Percentiles rank a stretch among this genome's conserved stretches.
Evolutionary conservation across 2,329 filamentous ascomycete genomes (phyloP).

Genomic region (Pseudocercospora cruenta): DNA sequence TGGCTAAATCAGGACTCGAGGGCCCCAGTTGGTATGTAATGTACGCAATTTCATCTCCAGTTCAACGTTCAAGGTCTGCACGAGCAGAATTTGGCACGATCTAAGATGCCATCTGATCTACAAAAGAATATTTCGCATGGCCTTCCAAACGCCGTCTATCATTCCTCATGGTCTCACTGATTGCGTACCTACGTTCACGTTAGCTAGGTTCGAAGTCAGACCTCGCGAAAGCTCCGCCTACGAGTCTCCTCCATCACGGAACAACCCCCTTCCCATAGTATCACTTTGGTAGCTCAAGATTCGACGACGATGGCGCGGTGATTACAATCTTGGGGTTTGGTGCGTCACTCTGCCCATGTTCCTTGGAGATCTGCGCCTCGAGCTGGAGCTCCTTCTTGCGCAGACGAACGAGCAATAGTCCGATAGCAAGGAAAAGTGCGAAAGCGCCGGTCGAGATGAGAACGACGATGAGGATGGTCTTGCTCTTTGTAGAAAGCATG

Average conservation of each 20-base stretch:
- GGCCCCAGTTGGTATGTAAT: neutral
- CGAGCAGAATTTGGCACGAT: neutral
- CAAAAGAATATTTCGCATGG: neutral
- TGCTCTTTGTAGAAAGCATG: neutral
- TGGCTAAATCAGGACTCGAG: neutral
- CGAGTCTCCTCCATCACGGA: neutral
- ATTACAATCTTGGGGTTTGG: neutral
- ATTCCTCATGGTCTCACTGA: neutral
- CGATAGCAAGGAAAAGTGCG: neutral
- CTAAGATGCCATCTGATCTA: neutral
- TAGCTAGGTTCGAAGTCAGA: neutral
- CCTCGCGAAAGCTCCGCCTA: neutral
- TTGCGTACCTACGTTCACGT: neutral
- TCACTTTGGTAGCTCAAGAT: neutral
- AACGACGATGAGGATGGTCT: neutral
- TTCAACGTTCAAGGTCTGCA: neutral
- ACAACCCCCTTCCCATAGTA: neutral
- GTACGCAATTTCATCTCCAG: neutral
- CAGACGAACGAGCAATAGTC: neutral
- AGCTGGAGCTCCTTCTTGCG: neutral
- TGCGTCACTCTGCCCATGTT: neutral
- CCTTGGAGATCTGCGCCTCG: neutral
- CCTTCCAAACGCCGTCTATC: neutral
- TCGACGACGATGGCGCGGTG: neutral
- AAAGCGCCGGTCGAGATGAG: neutral